These are phyloP conservation scores for Ustilago loliicola DNA, from an alignment of 1,284 basidiomycete species.

Conservation along the genomic window DNA sequence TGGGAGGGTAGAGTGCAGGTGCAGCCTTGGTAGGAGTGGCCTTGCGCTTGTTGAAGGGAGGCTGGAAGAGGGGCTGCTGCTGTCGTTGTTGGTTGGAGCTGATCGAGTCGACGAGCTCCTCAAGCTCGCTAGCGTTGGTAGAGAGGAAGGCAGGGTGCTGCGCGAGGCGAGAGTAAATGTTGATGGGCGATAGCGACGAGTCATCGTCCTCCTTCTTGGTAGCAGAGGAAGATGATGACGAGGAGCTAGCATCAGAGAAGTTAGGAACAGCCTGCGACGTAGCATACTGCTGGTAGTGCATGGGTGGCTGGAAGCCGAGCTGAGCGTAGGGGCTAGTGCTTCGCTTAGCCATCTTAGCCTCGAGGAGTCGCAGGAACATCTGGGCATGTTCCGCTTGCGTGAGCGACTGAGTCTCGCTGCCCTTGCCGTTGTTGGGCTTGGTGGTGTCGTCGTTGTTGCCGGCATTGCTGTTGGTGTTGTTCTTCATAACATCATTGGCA, in stretches of 20 bases:
- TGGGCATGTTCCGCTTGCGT: conserved; percentile 56
- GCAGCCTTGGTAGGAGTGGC: conserved; percentile 21
- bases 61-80: conserved; percentile 24
- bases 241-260: conserved; percentile 35
- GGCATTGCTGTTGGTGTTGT: conserved; percentile 4
- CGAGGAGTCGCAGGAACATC: conserved; percentile 57
- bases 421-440: conserved; percentile 32
- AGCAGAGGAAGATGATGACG: conserved; percentile 24
- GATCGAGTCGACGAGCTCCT: conserved; percentile 62
- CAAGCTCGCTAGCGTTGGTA: conserved; percentile 59
- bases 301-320: conserved; percentile 60
- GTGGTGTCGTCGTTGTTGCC: conserved; percentile 8
- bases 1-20: conserved; percentile 25
- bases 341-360: conserved; percentile 54
- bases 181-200: conserved; percentile 55
- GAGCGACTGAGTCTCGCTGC: conserved; percentile 22
- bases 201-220: conserved; percentile 29
- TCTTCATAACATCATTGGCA: conserved; percentile 22
- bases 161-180: conserved; percentile 59
- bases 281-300: conserved; percentile 37
- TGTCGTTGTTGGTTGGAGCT: conserved; percentile 30
- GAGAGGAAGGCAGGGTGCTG: conserved; percentile 63
- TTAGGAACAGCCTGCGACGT: conserved; percentile 30
- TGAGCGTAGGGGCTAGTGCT: conserved; percentile 52
- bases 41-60: conserved; percentile 38